Evolutionary conservation across 805 yeast genomes (phyloP), one percentile per base, ranked within the genome.

Genomic region (Lachancea sp.): DNA sequence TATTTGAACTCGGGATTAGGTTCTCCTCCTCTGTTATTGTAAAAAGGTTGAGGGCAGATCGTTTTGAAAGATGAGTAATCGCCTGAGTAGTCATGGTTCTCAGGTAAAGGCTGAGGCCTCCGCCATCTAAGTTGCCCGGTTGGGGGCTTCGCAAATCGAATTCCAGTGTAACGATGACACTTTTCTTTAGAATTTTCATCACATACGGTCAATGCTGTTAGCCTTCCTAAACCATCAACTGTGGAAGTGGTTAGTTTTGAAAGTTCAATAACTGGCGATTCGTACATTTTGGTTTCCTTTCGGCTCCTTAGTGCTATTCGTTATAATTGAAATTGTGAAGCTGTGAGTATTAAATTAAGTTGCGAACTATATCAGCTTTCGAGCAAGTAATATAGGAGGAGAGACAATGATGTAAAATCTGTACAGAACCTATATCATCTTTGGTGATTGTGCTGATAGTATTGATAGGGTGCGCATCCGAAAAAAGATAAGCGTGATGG

Each of bases 61-160:
- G 59, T 44, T 3, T 66, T 63, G 34, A 62, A 52, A 17, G 56
- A 51, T 11, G 56, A 56, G 44, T 68, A 68, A 34, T 64, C 64
- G 1, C 70, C 71, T 2, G 67, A 49, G 44, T 66, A 68, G 43
- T 67, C 67, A 38, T 49, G 61, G 36, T 57, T 57, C 1, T 51
- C 49, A 1, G 71, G 64, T 7, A 68, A 41, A 7, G 58, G 53
- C 23, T 43, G 41, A 2, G 72, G 69, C 32, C 56, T 51, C 36
- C 48, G 49, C 54, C 63, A 69, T 24, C 72, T 48, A 36, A 57
- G 45, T 16, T 51, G 50, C 6, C 63, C 67, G 3, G 45, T 45
- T 4, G 58, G 56, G 15, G 68, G 62, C 33, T 52, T 41, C 8
- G 70, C 65, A 45, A 52, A 67, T 2, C 68, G 67, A 34, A 68